phyloP scores from a whole-genome alignment of 2,329 filamentous ascomycete species.

The Annulohypoxylon truncatum region DNA sequence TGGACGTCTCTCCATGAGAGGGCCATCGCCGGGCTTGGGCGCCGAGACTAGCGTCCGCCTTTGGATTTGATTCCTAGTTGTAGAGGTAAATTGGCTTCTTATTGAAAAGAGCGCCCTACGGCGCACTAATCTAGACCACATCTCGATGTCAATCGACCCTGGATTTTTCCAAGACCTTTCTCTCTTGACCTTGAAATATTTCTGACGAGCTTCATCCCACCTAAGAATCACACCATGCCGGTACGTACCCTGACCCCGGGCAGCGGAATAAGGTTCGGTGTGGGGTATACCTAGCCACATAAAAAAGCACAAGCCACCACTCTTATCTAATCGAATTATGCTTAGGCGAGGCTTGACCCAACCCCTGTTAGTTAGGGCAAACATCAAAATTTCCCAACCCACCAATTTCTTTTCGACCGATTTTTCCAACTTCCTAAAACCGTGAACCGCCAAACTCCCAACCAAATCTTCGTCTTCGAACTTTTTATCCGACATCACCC shows the following conservation, averaged over 20 bases:
- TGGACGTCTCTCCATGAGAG: slow-evolving; percentile 72
- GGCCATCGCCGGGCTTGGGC: slow-evolving; percentile 69
- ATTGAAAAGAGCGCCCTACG: slow-evolving; percentile 46
- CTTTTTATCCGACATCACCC: slow-evolving; percentile 25
- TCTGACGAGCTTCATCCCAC: slow-evolving; percentile 39
- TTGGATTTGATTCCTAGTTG: slow-evolving; percentile 37
- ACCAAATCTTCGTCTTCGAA: slow-evolving; percentile 22
- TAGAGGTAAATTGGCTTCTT: slow-evolving; percentile 35
- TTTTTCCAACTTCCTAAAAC: slow-evolving; percentile 27
- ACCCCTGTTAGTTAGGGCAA: slow-evolving; percentile 42
- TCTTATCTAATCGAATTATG: slow-evolving; percentile 16
- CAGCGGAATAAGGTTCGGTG: slow-evolving; percentile 5
- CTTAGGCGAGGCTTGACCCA: slow-evolving; percentile 23
- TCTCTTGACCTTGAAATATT: slow-evolving; percentile 8
- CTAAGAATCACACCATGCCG: slow-evolving; percentile 30
- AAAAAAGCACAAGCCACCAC: slow-evolving; percentile 8
- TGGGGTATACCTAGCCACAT: slow-evolving; percentile 9
- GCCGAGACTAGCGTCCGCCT: slow-evolving; percentile 64
- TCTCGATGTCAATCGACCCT: slow-evolving; percentile 34
- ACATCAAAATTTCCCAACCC: slow-evolving; percentile 35
- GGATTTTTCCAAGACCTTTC: slow-evolving; percentile 15
- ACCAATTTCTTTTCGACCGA: slow-evolving; percentile 37
- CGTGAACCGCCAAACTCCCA: slow-evolving; percentile 36
- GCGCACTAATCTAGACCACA: slow-evolving; percentile 52
- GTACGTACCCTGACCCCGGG: slow-evolving; percentile 25